These are phyloP conservation scores for Papiliotrema laurentii DNA, from an alignment of 1,284 basidiomycete genomes.

Conservation along the genomic window DNA sequence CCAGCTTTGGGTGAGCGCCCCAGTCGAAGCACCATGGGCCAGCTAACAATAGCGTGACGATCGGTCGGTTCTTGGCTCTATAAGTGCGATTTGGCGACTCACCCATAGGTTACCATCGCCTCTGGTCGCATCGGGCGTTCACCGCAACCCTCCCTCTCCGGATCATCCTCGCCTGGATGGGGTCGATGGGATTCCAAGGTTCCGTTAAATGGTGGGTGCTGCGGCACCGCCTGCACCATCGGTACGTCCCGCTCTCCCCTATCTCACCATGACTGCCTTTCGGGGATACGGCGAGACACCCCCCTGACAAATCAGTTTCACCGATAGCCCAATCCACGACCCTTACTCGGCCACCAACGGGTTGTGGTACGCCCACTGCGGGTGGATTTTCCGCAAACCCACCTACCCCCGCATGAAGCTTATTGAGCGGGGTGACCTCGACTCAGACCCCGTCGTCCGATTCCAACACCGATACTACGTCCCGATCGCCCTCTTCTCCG, in stretches of 20 bases:
- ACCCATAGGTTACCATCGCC: constrained; percentile 62
- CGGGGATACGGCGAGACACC: background rate
- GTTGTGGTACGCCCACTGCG: constrained; percentile 69
- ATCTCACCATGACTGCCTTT: background rate
- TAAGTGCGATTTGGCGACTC: background rate
- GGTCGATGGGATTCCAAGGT: constrained; percentile 65
- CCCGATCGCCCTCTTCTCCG: constrained; percentile 58
- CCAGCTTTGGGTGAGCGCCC: constrained; percentile 61
- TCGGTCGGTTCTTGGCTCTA: background rate
- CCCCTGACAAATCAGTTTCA: constrained; percentile 52
- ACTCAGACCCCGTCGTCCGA: constrained; percentile 65
- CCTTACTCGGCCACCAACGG: constrained; percentile 71
- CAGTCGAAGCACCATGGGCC: background rate
- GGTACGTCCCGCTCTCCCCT: constrained; percentile 43
- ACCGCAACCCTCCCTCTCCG: constrained; percentile 58
- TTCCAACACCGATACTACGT: constrained; percentile 70
- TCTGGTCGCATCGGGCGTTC: constrained; percentile 70
- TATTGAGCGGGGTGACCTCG: constrained; percentile 67
- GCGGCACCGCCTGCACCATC: constrained; percentile 69
- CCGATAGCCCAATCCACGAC: constrained; percentile 66
- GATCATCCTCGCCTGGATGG: constrained; percentile 59
- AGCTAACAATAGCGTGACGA: constrained; percentile 5
- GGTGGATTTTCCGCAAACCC: constrained; percentile 78
- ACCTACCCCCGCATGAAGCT: constrained; percentile 60
- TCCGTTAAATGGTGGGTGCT: constrained; percentile 66